Evolutionary conservation across 805 yeast genomes (phyloP).

Genomic region (Lipomyces kockii): DNA sequence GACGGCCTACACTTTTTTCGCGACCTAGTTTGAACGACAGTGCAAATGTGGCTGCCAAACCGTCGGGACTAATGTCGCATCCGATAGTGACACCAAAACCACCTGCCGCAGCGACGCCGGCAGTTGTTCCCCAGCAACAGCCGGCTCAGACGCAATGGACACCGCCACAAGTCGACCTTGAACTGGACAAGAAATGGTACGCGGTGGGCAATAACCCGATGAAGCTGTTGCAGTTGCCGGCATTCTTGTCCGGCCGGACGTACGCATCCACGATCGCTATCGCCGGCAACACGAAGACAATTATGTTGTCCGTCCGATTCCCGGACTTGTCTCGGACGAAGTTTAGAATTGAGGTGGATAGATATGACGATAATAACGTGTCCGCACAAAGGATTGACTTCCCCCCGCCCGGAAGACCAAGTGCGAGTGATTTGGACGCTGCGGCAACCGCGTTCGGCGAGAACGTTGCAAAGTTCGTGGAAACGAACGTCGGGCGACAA

Average conservation of each 20-base stretch:
- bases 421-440: conserved; percentile 42
- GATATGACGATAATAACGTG: conserved; percentile 44
- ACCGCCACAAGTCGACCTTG: conserved; percentile 36
- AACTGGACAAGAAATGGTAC: conserved; percentile 40
- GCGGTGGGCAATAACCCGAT: conserved; percentile 30
- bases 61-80: not conserved
- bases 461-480: conserved; percentile 46
- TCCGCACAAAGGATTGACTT: conserved; percentile 45
- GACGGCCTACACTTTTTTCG: not conserved
- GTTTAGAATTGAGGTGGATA: conserved; percentile 41
- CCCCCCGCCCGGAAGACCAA: conserved; percentile 50
- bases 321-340: conserved; percentile 44
- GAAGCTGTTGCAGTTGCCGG: conserved; percentile 39
- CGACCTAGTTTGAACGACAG: not conserved
- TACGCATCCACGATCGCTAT: conserved; percentile 34
- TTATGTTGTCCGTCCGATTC: conserved; percentile 41
- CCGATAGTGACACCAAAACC: not conserved
- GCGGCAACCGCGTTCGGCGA: conserved; percentile 43
- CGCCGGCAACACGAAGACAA: conserved; percentile 32
- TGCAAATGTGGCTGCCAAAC: not conserved
- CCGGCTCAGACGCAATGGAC: conserved; percentile 29
- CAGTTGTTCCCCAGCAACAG: conserved; percentile 13
- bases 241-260: conserved; percentile 40
- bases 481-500: conserved; percentile 41
- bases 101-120: conserved; percentile 8